Base-by-base conservation (phyloP, 768 basidiomycete genomes). In the Clathrus columnatus region DNA sequence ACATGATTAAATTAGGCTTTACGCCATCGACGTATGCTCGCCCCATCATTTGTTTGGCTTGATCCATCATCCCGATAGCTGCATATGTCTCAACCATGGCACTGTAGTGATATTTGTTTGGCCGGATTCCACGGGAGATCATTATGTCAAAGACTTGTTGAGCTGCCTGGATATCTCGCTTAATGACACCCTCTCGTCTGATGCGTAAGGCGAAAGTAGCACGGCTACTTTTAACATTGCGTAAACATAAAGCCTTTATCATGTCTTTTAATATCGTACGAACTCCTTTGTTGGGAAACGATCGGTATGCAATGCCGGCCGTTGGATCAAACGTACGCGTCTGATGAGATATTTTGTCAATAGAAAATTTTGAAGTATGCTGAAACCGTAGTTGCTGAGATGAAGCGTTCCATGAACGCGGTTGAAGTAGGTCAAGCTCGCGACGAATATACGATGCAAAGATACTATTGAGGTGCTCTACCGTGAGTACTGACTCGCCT, bases 21-120 rank as follows among this genome's bases (percentile, higher is more conserved):
- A 85, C 65, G 23, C 82, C 80, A 4, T 75, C 72, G 41, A 70
- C 67, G 41, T 65, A 62, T 24, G 82, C 79, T 17, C 79, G 68
- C 57, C 68, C 69, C 72, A 93, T 75, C 43, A 82, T 69, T 50
- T 73, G 72, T 55, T 75, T 67, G 23, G 88, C 86, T 18, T 72
- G 72, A 14, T 67, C 62, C 59, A 85, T 70, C 65, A 90, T 75
- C n/a, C 86, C 87, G 0, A 68, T 67, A 2, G 68, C 72, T 17
- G 75, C 69, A 61, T 83, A 84, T n/a, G 85, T 87, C 60, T 87
- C 82, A 76, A 93, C 83, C 56, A 93, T 70, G 51, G 87, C 82
- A 27, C 74, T 73, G 61, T 82, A 84, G 67, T 93, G 91, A 64
- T 87, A 80, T 54, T 74, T 73, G 62, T 81, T 85, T 8, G 87